These are phyloP conservation scores for Solanum hybrid DNA, from an alignment of 305 asterid genomes.

Conservation along the genomic window DNA sequence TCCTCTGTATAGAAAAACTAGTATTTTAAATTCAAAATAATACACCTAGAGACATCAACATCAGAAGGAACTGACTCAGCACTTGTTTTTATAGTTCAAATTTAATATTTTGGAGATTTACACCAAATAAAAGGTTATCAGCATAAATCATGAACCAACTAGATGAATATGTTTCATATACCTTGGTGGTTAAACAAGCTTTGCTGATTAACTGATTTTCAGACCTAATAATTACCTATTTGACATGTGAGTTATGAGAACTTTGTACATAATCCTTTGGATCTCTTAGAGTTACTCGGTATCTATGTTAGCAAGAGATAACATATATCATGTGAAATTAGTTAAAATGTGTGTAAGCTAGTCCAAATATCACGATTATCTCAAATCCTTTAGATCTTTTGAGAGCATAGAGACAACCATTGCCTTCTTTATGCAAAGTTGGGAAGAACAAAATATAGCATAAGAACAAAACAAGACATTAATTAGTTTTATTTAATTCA, in stretches of 20 bases:
- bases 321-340: neutral
- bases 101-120: neutral
- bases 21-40: neutral
- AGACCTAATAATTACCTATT: slow-evolving; percentile 1
- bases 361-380: neutral
- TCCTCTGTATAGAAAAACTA: neutral
- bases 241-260: neutral
- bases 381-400: neutral
- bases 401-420: neutral
- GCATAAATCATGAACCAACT: neutral
- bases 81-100: neutral
- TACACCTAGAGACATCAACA: neutral
- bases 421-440: neutral
- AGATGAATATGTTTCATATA: neutral
- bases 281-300: neutral
- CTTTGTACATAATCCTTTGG: neutral
- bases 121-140: neutral
- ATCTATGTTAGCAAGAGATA: neutral
- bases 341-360: neutral
- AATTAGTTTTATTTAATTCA: neutral
- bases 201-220: neutral
- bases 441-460: neutral
- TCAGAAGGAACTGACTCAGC: neutral
- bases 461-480: neutral
- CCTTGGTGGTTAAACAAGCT: slow-evolving; percentile 10